A percentile compares a stretch with the other conserved stretches of the same genome.
Conservation (phyloP, 2,329 filamentous ascomycete species). For the Colletotrichum sp. region DNA sequence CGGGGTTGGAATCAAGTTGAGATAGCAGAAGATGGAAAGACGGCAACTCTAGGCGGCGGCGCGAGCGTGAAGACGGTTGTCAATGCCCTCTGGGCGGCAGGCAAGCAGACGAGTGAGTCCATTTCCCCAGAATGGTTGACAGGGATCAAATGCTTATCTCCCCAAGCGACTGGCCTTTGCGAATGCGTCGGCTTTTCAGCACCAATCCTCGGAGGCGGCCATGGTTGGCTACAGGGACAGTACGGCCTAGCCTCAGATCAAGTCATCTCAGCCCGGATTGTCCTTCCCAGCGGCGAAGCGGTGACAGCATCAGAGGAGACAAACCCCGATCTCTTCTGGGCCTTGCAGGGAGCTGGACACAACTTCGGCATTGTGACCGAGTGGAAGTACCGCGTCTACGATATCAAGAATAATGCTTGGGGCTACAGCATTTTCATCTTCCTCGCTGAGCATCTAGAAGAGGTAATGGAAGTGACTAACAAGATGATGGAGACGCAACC, state of each 20-base stretch:
- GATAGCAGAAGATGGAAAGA: constrained; percentile 2
- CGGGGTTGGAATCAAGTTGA: constrained; percentile 18
- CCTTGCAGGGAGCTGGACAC: constrained; percentile 53
- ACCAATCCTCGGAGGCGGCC: constrained; percentile 22
- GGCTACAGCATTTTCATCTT: constrained; percentile 26
- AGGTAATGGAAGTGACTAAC: constrained; percentile 37
- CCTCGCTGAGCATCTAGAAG: constrained; percentile 28
- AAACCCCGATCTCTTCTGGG: constrained; percentile 50
- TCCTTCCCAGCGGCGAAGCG: constrained; percentile 28
- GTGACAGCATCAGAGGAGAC: constrained; percentile 25
- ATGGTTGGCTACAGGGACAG: constrained; percentile 16
- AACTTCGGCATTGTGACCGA: constrained; percentile 56
- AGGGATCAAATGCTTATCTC: not conserved
- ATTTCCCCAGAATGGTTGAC: not conserved
- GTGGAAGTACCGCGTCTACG: constrained; percentile 35
- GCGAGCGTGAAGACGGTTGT: constrained; percentile 18
- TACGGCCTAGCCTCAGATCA: constrained; percentile 31
- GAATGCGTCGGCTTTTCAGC: constrained; percentile 30
- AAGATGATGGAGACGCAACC: constrained; percentile 31
- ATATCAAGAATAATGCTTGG: constrained; percentile 27
- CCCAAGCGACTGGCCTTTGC: constrained; percentile 25
- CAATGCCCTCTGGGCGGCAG: not conserved
- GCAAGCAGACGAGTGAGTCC: constrained; percentile 1
- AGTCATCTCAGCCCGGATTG: constrained; percentile 33
- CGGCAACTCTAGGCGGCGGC: constrained; percentile 19